Base-by-base conservation (phyloP, 1,139 yeast genomes). In the Blastobotrys ciferrii region DNA sequence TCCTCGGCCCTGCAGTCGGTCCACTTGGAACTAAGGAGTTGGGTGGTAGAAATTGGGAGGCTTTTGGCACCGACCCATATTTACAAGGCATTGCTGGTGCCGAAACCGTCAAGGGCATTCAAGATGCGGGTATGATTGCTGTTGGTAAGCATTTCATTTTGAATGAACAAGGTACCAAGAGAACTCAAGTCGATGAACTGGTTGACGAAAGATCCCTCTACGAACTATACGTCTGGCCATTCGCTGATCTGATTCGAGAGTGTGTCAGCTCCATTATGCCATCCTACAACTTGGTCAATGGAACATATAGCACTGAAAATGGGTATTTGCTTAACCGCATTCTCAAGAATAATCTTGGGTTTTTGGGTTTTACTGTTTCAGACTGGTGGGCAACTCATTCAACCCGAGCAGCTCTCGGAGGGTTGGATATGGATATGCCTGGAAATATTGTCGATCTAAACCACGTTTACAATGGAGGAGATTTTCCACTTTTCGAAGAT, bases 371-470 rank as follows among this genome's bases (percentile, higher is more conserved):
- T 61, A 82, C 81, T 4, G 75, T 81, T 49, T 75, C 83, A 28
- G 87, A 81, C 59, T 81, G 86, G 85, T 80, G 80, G 19, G 86
- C 83, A 2, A 53, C 53, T 31, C 81, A 77, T 53, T 80, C 3
- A 71, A 73, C 47, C 73, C 83, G 0, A 80, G 80, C 0, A 65
- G 78, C 28, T 74, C 84, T n/a, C n/a, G n/a, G n/a, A 1, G 87
- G 87, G 1, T 66, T 80, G 43, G 87, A 82, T 64, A 78, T 82
- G 84, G 71, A 77, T 2, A 81, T 82, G 86, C 87, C 87, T 0
- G 85, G 84, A 20, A 81, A 77, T 51, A 67, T 75, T 1, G 72
- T 72, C 53, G 5, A n/a, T n/a, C n/a, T n/a, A n/a, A n/a, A n/a
- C n/a, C n/a, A n/a, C n/a, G n/a, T n/a, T n/a, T n/a, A n/a, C n/a